Evolutionary conservation across 2,329 filamentous ascomycete genomes (phyloP).

Genomic region (Colletotrichum tropicicola): DNA sequence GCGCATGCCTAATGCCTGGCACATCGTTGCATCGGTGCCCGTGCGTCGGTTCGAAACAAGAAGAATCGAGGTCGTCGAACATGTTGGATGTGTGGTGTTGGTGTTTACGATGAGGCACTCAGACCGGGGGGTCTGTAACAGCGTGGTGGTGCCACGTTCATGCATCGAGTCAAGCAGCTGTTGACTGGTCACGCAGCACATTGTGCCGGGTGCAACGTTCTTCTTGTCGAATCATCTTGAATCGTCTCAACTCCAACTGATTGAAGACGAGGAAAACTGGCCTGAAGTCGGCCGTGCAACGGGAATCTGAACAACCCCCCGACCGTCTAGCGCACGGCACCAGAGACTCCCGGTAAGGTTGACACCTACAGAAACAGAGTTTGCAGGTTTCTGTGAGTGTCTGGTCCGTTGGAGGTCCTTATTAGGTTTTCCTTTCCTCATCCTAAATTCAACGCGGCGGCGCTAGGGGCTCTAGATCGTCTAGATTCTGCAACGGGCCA

Average conservation of each 20-base stretch:
- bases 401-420: neutral
- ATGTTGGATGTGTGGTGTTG: no score
- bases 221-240: neutral
- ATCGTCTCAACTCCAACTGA: neutral
- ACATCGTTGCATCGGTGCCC: neutral
- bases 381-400: no score
- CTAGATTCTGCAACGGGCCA: neutral
- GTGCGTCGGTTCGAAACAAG: neutral
- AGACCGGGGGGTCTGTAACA: constrained; percentile 25
- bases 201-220: neutral
- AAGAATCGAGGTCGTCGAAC: neutral
- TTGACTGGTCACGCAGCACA: neutral
- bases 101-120: constrained; percentile 6
- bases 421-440: neutral
- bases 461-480: neutral
- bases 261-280: neutral
- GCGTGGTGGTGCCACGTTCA: constrained; percentile 6
- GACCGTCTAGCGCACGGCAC: neutral
- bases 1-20: neutral
- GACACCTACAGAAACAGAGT: no score
- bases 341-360: no score
- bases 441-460: neutral
- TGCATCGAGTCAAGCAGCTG: constrained; percentile 2
- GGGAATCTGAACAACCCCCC: neutral
- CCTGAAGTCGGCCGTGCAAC: neutral